phyloP scores from a whole-genome alignment of 2,329 filamentous ascomycete species.

The Colletotrichum theobromicola region DNA sequence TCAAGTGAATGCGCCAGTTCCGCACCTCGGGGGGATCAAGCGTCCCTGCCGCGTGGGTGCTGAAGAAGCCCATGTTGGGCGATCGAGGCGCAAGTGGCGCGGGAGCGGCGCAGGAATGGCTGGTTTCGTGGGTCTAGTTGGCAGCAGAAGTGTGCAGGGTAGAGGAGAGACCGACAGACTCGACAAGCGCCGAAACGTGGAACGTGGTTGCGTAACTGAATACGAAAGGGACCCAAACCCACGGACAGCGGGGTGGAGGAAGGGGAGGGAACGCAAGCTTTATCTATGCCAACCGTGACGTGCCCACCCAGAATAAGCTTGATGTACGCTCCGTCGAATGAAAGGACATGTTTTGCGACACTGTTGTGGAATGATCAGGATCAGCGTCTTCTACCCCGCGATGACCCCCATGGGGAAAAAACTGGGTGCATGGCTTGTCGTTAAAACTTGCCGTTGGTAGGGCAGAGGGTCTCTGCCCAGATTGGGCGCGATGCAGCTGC shows the following conservation, averaged over 20 bases:
- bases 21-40: slow-evolving; percentile 28
- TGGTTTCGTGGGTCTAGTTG: neutral
- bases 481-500: neutral
- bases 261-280: slow-evolving; percentile 12
- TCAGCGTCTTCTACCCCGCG: slow-evolving; percentile 16
- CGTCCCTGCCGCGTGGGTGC: slow-evolving; percentile 30
- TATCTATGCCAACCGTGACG: slow-evolving; percentile 14
- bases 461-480: neutral
- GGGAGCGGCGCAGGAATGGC: accelerated
- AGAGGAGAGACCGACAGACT: neutral
- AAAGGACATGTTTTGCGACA: neutral
- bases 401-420: slow-evolving; percentile 17
- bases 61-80: slow-evolving; percentile 28
- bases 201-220: neutral
- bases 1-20: slow-evolving; percentile 31
- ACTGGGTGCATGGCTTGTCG: neutral
- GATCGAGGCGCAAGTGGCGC: neutral
- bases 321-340: slow-evolving; percentile 3
- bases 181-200: neutral
- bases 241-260: neutral
- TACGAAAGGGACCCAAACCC: neutral
- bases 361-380: neutral
- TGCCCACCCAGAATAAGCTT: slow-evolving; percentile 10
- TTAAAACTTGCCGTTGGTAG: slow-evolving; percentile 8
- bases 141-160: neutral